phyloP scores from a whole-genome alignment of 2,329 filamentous ascomycete species.

The Didymella segeticola region DNA sequence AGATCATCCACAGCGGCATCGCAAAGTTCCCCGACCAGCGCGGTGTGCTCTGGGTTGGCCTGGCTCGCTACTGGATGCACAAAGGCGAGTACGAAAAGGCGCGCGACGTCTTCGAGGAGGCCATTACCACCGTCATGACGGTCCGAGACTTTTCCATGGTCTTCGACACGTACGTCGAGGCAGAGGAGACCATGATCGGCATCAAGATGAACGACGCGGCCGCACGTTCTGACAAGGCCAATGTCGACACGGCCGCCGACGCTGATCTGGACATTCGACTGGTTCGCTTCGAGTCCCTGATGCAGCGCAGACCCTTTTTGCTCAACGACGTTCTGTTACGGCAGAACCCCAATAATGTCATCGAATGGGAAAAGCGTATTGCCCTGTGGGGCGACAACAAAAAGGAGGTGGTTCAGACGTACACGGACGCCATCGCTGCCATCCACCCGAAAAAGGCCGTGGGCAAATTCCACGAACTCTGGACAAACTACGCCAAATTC shows the following conservation, averaged over 20 bases:
- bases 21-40: slow-evolving; percentile 89
- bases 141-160: slow-evolving; percentile 96
- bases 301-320: slow-evolving; percentile 95
- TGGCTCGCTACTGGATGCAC: slow-evolving; percentile 97
- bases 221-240: slow-evolving; percentile 76
- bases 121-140: slow-evolving; percentile 97
- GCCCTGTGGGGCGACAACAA: slow-evolving; percentile 94
- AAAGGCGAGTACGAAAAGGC: slow-evolving; percentile 91
- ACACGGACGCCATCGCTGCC: slow-evolving; percentile 90
- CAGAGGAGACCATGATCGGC: slow-evolving; percentile 94
- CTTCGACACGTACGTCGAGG: slow-evolving; percentile 95
- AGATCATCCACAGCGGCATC: slow-evolving; percentile 91
- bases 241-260: slow-evolving; percentile 81
- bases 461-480: slow-evolving; percentile 91
- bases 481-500: slow-evolving; percentile 96
- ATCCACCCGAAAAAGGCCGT: slow-evolving; percentile 94
- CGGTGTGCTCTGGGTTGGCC: slow-evolving; percentile 91
- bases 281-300: slow-evolving; percentile 97
- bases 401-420: slow-evolving; percentile 88
- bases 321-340: slow-evolving; percentile 94
- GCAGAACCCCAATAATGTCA: slow-evolving; percentile 95
- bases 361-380: slow-evolving; percentile 97
- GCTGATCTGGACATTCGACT: slow-evolving; percentile 95
- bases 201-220: slow-evolving; percentile 89
- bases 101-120: slow-evolving; percentile 93